phyloP scores from a whole-genome alignment of 2,329 filamentous ascomycete species.

The Xylaria hypoxylon region DNA sequence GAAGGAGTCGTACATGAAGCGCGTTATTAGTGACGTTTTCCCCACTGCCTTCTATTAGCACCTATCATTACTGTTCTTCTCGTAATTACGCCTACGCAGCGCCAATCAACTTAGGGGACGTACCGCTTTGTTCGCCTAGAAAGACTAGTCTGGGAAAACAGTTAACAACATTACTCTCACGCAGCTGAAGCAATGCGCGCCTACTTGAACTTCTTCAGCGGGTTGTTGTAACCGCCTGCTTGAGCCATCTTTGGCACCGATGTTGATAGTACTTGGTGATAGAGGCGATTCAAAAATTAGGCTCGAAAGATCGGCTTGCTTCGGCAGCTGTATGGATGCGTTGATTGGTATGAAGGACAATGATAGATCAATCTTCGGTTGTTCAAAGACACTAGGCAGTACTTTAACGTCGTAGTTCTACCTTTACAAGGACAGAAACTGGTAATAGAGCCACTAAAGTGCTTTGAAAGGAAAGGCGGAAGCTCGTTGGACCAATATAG shows the following conservation, averaged over 20 bases:
- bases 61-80: slow-evolving; percentile 4
- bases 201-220: slow-evolving; percentile 99
- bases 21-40: slow-evolving; percentile 97
- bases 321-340: slow-evolving; percentile 12
- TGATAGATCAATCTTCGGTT: slow-evolving; percentile 12
- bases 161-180: slow-evolving; percentile 34
- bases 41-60: slow-evolving; percentile 72
- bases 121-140: slow-evolving; percentile 98
- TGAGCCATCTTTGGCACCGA: slow-evolving; percentile 77
- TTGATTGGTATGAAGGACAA: slow-evolving; percentile 25
- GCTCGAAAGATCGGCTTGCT: slow-evolving; percentile 14
- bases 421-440: slow-evolving; percentile 3
- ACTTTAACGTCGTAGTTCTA: background rate
- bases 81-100: background rate
- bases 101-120: slow-evolving; percentile 49
- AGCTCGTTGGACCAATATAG: slow-evolving; percentile 19
- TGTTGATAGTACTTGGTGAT: slow-evolving; percentile 16
- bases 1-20: slow-evolving; percentile 99
- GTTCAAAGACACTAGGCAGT: slow-evolving; percentile 11
- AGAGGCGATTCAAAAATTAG: background rate
- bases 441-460: background rate
- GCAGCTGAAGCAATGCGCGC: slow-evolving; percentile 60
- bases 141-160: slow-evolving; percentile 83
- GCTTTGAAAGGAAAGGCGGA: slow-evolving; percentile 8
- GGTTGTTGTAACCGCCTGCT: slow-evolving; percentile 93